phyloP scores from a whole-genome alignment of 2,329 filamentous ascomycete species.

The Clonostachys rhizophaga region DNA sequence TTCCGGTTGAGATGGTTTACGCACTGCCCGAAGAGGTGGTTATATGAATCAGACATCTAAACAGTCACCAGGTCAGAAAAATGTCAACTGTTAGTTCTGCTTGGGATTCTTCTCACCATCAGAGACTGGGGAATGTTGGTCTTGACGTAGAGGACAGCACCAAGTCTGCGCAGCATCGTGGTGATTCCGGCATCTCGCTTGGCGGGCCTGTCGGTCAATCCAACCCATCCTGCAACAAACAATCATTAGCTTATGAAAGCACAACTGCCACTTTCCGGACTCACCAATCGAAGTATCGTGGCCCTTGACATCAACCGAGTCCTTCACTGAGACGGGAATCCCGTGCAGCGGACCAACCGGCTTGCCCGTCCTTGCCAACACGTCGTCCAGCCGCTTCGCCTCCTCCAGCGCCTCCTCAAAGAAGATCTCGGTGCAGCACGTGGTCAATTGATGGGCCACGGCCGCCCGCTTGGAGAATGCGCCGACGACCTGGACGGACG shows the following conservation, averaged over 20 bases:
- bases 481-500: not conserved
- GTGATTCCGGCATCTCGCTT: slow-evolving; percentile 46
- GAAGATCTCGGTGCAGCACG: slow-evolving; percentile 48
- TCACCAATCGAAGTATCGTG: slow-evolving; percentile 46
- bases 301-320: slow-evolving; percentile 52
- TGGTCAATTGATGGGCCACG: slow-evolving; percentile 31
- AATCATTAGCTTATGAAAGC: slow-evolving; percentile 17
- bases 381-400: slow-evolving; percentile 24
- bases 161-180: slow-evolving; percentile 49
- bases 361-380: not conserved
- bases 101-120: slow-evolving; percentile 11
- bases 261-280: slow-evolving; percentile 18
- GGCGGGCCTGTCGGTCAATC: slow-evolving; percentile 27
- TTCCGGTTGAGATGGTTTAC: slow-evolving; percentile 59
- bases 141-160: slow-evolving; percentile 64
- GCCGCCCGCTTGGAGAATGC: slow-evolving; percentile 11
- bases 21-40: slow-evolving; percentile 59
- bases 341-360: slow-evolving; percentile 56
- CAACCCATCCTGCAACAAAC: too few species aligned
- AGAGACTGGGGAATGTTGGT: slow-evolving; percentile 62
- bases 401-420: slow-evolving; percentile 46
- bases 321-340: slow-evolving; percentile 40
- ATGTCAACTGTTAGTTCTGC: slow-evolving; percentile 48
- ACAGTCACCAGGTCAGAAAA: not conserved
- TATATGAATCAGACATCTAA: slow-evolving; percentile 23